Conservation (phyloP, 148 eudicot species). For the Silene conica region DNA sequence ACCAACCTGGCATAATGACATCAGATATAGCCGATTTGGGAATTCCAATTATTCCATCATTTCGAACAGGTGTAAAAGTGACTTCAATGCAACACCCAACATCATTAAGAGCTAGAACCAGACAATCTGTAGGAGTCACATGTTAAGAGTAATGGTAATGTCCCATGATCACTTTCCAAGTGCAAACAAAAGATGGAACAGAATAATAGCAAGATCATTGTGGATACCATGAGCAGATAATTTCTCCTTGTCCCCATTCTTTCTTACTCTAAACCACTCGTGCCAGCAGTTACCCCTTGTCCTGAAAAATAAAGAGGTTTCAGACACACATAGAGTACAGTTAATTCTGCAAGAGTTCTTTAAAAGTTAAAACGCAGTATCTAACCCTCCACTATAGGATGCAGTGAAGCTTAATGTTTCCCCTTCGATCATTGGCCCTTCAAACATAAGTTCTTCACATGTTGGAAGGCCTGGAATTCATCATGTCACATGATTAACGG, state of each 20-base stretch:
- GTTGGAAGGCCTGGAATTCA: constrained; percentile 69
- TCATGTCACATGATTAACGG: constrained; percentile 8
- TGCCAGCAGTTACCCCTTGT: constrained; percentile 64
- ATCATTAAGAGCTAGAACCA: constrained; percentile 69
- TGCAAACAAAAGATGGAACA: neutral
- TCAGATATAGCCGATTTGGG: constrained; percentile 46
- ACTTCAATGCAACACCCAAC: constrained; percentile 70
- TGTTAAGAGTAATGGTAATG: constrained; percentile 10
- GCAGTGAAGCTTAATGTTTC: constrained; percentile 56
- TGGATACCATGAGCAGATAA: constrained; percentile 57
- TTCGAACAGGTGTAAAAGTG: constrained; percentile 78
- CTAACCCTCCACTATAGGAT: constrained; percentile 90
- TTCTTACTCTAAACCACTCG: constrained; percentile 81
- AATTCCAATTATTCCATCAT: constrained; percentile 61
- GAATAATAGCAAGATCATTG: neutral
- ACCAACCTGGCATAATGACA: constrained; percentile 72
- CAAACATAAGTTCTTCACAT: constrained; percentile 63
- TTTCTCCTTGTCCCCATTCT: constrained; percentile 56
- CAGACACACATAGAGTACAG: constrained; percentile 1
- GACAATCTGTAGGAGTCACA: constrained; percentile 44
- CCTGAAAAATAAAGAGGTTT: constrained; percentile 40
- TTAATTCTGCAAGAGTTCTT: neutral
- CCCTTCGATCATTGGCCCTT: constrained; percentile 75
- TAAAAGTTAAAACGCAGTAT: neutral
- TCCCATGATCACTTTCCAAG: neutral